Conservation (phyloP, 192 early-diverging fungal genomes). For the Spizellomyces punctatus region DNA sequence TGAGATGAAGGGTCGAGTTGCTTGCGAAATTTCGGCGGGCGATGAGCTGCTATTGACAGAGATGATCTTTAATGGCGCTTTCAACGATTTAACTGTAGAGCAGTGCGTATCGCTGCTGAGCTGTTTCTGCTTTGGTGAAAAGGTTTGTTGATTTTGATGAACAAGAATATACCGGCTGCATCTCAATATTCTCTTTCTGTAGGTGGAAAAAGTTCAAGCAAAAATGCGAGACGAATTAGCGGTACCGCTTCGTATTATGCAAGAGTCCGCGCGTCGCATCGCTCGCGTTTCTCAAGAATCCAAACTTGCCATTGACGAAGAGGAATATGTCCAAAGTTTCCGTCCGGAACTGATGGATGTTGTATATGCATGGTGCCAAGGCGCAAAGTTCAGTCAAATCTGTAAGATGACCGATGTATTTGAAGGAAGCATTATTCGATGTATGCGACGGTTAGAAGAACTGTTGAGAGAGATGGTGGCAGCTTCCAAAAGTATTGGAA, state of each 20-base stretch:
- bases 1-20: slow-evolving; percentile 96
- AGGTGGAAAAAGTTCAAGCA: slow-evolving; percentile 1
- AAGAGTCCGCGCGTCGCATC: slow-evolving; percentile 83
- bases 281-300: slow-evolving; percentile 86
- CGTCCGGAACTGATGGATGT: slow-evolving; percentile 91
- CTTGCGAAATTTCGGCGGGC: slow-evolving; percentile 93
- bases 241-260: slow-evolving; percentile 73
- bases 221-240: slow-evolving; percentile 74
- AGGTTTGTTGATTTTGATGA: slow-evolving; percentile 36
- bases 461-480: slow-evolving; percentile 84
- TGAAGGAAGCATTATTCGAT: slow-evolving; percentile 92
- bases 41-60: slow-evolving; percentile 95
- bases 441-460: slow-evolving; percentile 88
- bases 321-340: slow-evolving; percentile 86
- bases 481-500: slow-evolving; percentile 94
- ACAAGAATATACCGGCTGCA: not conserved
- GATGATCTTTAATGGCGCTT: slow-evolving; percentile 95
- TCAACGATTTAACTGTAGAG: slow-evolving; percentile 89
- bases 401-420: slow-evolving; percentile 93
- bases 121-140: slow-evolving; percentile 90
- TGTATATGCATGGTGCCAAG: slow-evolving; percentile 87
- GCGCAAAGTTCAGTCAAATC: slow-evolving; percentile 91
- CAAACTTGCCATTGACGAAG: slow-evolving; percentile 84
- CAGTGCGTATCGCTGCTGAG: slow-evolving; percentile 84
- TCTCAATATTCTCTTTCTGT: not conserved